phyloP scores from a whole-genome alignment of 129 eudicot genomes.

The Pulicaria dysenterica region DNA sequence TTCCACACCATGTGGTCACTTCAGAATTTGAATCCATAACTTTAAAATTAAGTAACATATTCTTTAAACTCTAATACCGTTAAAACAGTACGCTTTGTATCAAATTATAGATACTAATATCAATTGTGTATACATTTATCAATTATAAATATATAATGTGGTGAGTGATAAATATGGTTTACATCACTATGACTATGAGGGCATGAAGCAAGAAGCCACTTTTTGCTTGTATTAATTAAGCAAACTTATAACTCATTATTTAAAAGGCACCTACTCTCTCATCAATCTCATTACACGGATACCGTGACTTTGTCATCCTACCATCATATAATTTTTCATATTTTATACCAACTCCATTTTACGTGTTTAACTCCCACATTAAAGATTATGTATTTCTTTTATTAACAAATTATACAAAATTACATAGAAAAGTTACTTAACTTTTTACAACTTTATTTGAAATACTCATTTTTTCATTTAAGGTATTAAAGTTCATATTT shows the following conservation, averaged over 20 bases:
- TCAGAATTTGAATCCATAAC: no score
- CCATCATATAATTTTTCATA: not conserved
- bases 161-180: not conserved
- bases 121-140: not conserved
- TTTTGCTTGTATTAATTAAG: slow-evolving; percentile 36
- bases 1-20: no score
- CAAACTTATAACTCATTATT: slow-evolving; percentile 3
- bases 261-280: not conserved
- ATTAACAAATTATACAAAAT: no score
- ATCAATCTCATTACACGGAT: not conserved
- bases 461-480: no score
- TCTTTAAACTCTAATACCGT: no score
- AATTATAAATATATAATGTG: not conserved
- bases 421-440: no score
- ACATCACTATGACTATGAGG: not conserved
- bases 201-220: slow-evolving; percentile 1
- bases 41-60: not conserved
- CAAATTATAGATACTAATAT: not conserved
- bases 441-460: no score
- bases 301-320: not conserved
- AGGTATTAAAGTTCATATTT: no score
- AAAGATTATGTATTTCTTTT: no score
- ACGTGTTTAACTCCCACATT: no score
- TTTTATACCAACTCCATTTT: no score
- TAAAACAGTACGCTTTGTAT: no score